Base-by-base conservation (phyloP, 495 filamentous ascomycete genomes). In the Penicillium pulvis region DNA sequence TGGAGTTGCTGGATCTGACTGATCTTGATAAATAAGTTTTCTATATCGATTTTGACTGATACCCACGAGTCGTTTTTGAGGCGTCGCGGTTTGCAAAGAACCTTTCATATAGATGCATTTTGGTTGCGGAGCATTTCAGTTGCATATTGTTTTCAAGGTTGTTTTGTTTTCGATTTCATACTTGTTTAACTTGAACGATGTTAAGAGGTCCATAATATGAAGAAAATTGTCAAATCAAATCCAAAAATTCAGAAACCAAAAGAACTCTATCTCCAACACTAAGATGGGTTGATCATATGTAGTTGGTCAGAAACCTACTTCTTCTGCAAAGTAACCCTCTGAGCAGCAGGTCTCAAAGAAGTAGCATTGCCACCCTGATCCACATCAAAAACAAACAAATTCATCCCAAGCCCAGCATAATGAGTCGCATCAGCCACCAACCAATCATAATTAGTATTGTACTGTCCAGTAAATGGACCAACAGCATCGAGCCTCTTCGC, bases 1-100 rank as follows among this genome's bases (percentile, higher is more conserved):
- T 97, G 62, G 88, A 93, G 54, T 81, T 87, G 55, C 69, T 97
- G 67, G 79, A 83, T 33, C 72, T 96, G 69, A 79, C 95, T 63
- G 92, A 94, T 71, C 82, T 87, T 47, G 51, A 60, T n/a, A 86
- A 87, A 63, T 77, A 33, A 66, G 75, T 65, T 48, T 20, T 43
- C 23, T 58, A 52, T 39, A 20, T 60, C 11, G 55, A 54, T 43
- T 23, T 63, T 63, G 46, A 52, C 36, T 68, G 59, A 65, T 68
- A 68, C 67, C 65, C 65, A 58, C 45, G 50, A 56, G 56, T 58
- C 59, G 53, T 20, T 66, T 58, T 53, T 24, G 35, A 42, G 51
- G 36, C 23, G 54, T 26, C 60, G 35, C 46, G 35, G 57, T 55
- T 52, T 63, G 51, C 36, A 53, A 41, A 43, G 49, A 57, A 30